Conservation (phyloP, 2,329 filamentous ascomycete species). For the Neonectria coccinea region DNA sequence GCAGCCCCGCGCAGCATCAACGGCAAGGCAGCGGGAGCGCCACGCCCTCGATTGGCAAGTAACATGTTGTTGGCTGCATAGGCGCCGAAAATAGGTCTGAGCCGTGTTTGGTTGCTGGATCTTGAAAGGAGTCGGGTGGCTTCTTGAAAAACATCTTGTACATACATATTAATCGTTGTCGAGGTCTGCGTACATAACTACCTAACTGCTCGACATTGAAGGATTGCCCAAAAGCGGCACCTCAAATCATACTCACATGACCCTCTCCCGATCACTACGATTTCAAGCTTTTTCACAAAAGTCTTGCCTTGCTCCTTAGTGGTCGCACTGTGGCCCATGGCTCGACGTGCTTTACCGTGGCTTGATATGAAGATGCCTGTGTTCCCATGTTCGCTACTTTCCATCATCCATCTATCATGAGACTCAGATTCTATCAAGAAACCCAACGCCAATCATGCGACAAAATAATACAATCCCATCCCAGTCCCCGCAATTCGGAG, state of each 20-base stretch:
- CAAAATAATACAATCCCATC: conserved; percentile 34
- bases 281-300: background rate
- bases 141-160: conserved; percentile 36
- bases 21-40: conserved; percentile 56
- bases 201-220: conserved; percentile 28
- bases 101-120: conserved; percentile 27
- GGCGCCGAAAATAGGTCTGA: background rate
- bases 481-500: background rate
- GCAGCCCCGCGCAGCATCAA: conserved; percentile 46
- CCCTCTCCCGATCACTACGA: background rate
- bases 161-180: conserved; percentile 39
- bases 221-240: conserved; percentile 33
- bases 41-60: conserved; percentile 51
- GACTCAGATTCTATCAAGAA: conserved; percentile 38
- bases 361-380: conserved; percentile 1
- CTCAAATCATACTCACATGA: conserved; percentile 29
- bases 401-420: conserved; percentile 33
- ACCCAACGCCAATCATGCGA: conserved; percentile 46
- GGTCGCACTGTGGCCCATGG: too few relatives aligned
- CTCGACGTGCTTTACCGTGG: background rate
- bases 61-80: conserved; percentile 4
- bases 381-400: conserved; percentile 12
- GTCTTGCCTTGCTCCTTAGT: background rate
- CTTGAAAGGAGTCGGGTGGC: conserved; percentile 32
- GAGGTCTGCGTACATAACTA: conserved; percentile 28